Conservation (phyloP, 306 rosid genomes). For the Chamaecrista fasciculata region DNA sequence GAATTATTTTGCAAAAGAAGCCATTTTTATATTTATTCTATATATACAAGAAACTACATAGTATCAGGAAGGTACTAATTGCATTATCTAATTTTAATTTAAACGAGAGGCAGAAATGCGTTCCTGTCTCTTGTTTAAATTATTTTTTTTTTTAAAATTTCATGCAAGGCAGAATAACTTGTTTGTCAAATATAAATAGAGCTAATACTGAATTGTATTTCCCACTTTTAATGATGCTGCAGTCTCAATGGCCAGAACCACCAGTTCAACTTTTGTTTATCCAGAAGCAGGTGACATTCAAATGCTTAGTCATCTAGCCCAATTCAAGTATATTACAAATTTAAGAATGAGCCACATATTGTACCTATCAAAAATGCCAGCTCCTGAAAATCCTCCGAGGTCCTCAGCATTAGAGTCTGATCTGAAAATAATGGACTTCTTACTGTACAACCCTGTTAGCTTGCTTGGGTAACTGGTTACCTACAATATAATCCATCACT, state of each 20-base stretch:
- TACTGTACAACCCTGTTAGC: conserved; percentile 31
- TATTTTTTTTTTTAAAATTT: no score
- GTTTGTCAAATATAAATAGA: no score
- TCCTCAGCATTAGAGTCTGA: conserved; percentile 47
- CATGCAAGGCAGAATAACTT: no score
- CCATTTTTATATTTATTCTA: no score
- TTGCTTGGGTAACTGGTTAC: conserved; percentile 37
- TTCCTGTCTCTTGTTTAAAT: no score
- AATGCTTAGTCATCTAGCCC: not conserved
- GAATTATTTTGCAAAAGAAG: no score
- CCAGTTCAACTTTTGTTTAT: not conserved
- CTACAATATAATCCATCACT: conserved; percentile 21
- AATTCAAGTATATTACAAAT: not conserved
- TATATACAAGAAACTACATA: no score
- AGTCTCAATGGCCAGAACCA: not conserved
- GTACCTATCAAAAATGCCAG: conserved; percentile 44
- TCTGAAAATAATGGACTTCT: conserved; percentile 38
- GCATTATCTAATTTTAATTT: no score
- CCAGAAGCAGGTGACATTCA: not conserved
- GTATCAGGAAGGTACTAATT: no score
- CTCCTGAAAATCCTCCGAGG: conserved; percentile 47
- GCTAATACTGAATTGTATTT: no score
- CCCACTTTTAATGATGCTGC: not conserved
- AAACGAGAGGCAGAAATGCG: no score
- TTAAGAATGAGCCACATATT: not conserved